Conservation (phyloP, 768 basidiomycete genomes). For the Crepidotus variabilis region DNA sequence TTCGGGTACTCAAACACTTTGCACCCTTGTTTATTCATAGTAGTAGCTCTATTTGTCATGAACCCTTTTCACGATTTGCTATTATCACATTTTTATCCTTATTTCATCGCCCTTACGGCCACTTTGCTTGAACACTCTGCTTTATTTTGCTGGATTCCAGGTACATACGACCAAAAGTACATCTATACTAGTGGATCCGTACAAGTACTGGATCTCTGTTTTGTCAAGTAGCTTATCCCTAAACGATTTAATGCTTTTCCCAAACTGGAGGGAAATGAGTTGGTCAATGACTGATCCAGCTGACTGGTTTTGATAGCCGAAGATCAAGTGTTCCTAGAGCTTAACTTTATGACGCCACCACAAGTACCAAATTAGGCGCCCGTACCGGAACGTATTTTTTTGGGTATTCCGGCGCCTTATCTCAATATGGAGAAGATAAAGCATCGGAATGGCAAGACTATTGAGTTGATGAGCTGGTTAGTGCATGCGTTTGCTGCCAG, state of each 20-base stretch:
- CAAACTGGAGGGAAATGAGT: neutral
- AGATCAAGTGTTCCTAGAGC: no score
- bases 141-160: slow-evolving; percentile 2
- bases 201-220: neutral
- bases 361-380: no score
- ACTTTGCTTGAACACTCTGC: slow-evolving; percentile 5
- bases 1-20: neutral
- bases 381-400: no score
- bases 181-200: neutral
- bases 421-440: no score
- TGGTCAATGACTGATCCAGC: neutral
- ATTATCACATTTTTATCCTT: neutral
- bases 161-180: neutral
- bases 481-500: no score
- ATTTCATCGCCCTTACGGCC: slow-evolving; percentile 2
- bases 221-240: slow-evolving; percentile 1
- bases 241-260: slow-evolving; percentile 4
- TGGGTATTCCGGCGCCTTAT: no score
- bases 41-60: slow-evolving; percentile 6
- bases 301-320: neutral
- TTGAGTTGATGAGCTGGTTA: no score
- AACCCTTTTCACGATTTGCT: slow-evolving; percentile 3
- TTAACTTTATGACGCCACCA: no score
- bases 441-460: no score
- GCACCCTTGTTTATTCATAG: slow-evolving; percentile 2